Percentiles rank a stretch among this genome's conserved stretches.
Evolutionary conservation across 2,329 filamentous ascomycete species (phyloP).

Genomic region (Neopestalotiopsis rosae): DNA sequence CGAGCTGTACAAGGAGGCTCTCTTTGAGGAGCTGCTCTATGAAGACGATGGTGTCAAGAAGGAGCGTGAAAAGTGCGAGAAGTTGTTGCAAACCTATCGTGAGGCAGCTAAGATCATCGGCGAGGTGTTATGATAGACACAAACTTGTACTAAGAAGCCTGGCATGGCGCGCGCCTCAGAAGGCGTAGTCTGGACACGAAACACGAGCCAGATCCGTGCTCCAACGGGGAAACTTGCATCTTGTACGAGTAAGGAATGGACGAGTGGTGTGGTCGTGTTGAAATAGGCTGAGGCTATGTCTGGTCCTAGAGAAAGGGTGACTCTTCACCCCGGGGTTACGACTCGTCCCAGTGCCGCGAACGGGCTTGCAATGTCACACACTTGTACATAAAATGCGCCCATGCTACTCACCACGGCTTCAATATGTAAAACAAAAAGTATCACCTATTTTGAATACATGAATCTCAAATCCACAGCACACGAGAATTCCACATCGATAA

Average conservation of each 20-base stretch:
- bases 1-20: slow-evolving; percentile 88
- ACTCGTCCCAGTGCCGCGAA: neutral
- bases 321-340: neutral
- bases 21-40: slow-evolving; percentile 93
- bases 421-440: slow-evolving; percentile 9
- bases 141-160: slow-evolving; percentile 14
- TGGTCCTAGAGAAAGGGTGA: neutral
- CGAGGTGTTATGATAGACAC: slow-evolving; percentile 74
- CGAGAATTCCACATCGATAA: too few species aligned
- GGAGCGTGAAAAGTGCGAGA: slow-evolving; percentile 98
- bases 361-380: neutral
- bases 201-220: neutral
- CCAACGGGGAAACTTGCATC: neutral
- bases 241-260: slow-evolving; percentile 11
- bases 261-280: neutral
- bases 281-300: neutral
- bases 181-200: neutral
- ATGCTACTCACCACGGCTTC: slow-evolving; percentile 15
- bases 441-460: slow-evolving; percentile 12
- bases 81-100: slow-evolving; percentile 90
- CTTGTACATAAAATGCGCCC: slow-evolving; percentile 21
- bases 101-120: slow-evolving; percentile 98
- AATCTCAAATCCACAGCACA: neutral
- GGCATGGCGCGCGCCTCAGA: neutral
- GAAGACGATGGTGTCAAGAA: slow-evolving; percentile 98